These are phyloP conservation scores for Turritis glabra DNA, from an alignment of 345 rosid genomes.

Conservation along the genomic window DNA sequence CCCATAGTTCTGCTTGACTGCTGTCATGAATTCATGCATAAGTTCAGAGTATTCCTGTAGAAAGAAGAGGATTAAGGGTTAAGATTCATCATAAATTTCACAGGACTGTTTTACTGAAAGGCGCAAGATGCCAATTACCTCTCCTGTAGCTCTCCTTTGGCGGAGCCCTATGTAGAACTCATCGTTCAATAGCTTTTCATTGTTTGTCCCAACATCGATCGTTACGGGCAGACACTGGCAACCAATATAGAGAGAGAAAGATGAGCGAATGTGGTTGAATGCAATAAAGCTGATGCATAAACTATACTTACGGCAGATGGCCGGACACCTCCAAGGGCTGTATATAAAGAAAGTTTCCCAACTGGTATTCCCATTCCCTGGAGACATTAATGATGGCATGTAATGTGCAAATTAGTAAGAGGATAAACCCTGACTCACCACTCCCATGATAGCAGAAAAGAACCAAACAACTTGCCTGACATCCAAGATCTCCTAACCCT, in stretches of 20 bases:
- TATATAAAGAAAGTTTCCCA: conserved; percentile 88
- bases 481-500: conserved; percentile 97
- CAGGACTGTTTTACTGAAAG: conserved; percentile 25
- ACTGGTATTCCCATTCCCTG: conserved; percentile 99
- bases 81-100: conserved; percentile 9
- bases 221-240: conserved; percentile 95
- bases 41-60: conserved; percentile 90
- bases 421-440: not conserved
- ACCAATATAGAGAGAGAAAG: conserved; percentile 2
- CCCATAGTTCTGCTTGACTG: conserved; percentile 90
- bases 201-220: conserved; percentile 98
- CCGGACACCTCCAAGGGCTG: conserved; percentile 96
- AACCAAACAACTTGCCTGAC: conserved; percentile 60
- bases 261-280: conserved; percentile 5
- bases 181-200: conserved; percentile 79
- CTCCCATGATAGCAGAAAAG: conserved; percentile 1
- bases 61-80: conserved; percentile 26
- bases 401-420: conserved; percentile 8
- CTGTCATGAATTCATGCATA: conserved; percentile 90
- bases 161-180: conserved; percentile 96
- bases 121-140: conserved; percentile 48
- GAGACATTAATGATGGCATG: conserved; percentile 5
- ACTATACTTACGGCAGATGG: conserved; percentile 84
- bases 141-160: conserved; percentile 94
- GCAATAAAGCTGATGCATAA: conserved; percentile 14